Percentiles rank a stretch among this genome's conserved stretches.
These are phyloP conservation scores for Coniferiporia weirii DNA, from an alignment of 1,284 basidiomycete species.

Conservation along the genomic window DNA sequence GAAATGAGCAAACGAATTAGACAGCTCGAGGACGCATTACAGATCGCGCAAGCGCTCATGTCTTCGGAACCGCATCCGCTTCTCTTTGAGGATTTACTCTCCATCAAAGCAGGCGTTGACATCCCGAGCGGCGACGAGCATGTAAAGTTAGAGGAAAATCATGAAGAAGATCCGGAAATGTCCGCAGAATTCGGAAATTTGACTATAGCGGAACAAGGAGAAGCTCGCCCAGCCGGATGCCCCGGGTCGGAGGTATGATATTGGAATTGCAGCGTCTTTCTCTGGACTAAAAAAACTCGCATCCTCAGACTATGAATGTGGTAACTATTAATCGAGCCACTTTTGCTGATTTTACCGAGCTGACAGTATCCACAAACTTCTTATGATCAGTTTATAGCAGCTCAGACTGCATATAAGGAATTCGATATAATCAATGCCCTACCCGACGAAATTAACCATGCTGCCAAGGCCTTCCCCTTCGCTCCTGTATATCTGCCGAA, in stretches of 20 bases:
- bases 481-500: constrained; percentile 3
- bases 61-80: constrained; percentile 14
- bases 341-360: not conserved
- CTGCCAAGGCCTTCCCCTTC: constrained; percentile 12
- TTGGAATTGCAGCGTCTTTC: not conserved
- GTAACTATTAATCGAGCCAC: not conserved
- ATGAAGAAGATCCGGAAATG: constrained; percentile 8
- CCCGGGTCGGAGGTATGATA: constrained; percentile 10
- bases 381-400: not conserved
- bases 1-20: constrained; percentile 19
- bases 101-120: constrained; percentile 13
- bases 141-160: not conserved
- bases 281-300: not conserved
- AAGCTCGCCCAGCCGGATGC: constrained; percentile 7
- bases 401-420: not conserved
- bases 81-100: constrained; percentile 8
- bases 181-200: constrained; percentile 10
- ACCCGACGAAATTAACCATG: not conserved
- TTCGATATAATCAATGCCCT: not conserved
- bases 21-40: constrained; percentile 18
- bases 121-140: not conserved
- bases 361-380: not conserved
- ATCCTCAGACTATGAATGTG: not conserved
- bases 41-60: constrained; percentile 11
- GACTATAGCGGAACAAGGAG: constrained; percentile 6